Base-by-base conservation (phyloP, 441 rosid species). In the Geranium incanum region DNA sequence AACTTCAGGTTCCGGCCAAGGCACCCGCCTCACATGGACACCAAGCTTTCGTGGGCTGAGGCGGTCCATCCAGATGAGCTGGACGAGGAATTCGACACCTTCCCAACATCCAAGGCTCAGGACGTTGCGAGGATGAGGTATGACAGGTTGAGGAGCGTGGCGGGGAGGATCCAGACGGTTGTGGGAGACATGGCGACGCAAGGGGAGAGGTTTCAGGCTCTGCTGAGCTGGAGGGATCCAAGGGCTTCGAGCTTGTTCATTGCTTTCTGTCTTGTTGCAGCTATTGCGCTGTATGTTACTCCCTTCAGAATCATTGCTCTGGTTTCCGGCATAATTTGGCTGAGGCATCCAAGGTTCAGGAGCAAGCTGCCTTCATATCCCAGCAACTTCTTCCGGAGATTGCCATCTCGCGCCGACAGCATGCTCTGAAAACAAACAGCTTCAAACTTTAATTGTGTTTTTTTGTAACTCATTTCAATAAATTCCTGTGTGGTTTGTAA, bases 21-120 rank as follows among this genome's bases (percentile, higher is more conserved):
- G 67, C 91, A 87, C 73, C 94, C 94, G 11, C 91, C 92, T 39
- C 90, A 92, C 73, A 92, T 92, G 96, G 96, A 92, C 81, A 85
- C 86, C 5, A 83, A 84, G 8, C 77, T 92, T 18, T 92, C 96
- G 2, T 87, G 87, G 75, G 96, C 94, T 0, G 92, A 92, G 68
- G 89, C 89, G 41, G 94, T 79, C 65, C 86, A 84, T 43, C 92
- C 91, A 0, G 97, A 89, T 23, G 98, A 92, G 76, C 88, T 90
- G 33, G 33, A 28, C 33, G 33, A 28, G 33, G 33, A 28, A 28
- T 28, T 28, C 33, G 33, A 28, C 67, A 85, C 89, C 2, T 93
- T 93, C 81, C 97, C 98, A 0, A 91, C 97, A 43, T 78, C 90
- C 1, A 71, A 79, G 0, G 68, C 94, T 63, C 70, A 91, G 2